These are phyloP conservation scores for Phaeosphaeria sp. DNA, from an alignment of 2,329 filamentous ascomycete species.

Conservation along the genomic window DNA sequence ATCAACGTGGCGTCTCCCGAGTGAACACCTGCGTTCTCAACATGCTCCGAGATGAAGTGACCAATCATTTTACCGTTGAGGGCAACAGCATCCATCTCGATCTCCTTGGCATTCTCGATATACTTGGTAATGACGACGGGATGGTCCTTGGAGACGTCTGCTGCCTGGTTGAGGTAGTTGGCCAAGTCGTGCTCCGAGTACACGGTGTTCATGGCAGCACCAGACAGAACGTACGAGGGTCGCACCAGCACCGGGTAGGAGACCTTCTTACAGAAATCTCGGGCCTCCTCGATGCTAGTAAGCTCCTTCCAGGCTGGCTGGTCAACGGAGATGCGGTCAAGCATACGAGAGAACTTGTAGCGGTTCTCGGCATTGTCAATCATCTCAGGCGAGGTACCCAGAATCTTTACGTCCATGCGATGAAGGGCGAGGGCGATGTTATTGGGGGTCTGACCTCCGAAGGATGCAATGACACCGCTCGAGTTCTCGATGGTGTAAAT, in stretches of 20 bases:
- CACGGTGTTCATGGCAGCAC: conserved; percentile 98
- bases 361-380: conserved; percentile 97
- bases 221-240: conserved; percentile 95
- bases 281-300: conserved; percentile 91
- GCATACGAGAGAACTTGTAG: conserved; percentile 98
- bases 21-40: conserved; percentile 98
- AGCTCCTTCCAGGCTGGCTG: conserved; percentile 98
- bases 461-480: conserved; percentile 86
- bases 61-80: conserved; percentile 87
- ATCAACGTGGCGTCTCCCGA: conserved; percentile 97
- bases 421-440: conserved; percentile 93
- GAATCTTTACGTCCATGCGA: conserved; percentile 86
- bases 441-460: conserved; percentile 97
- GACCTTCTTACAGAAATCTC: conserved; percentile 84
- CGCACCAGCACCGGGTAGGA: conserved; percentile 93
- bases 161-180: conserved; percentile 87
- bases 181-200: conserved; percentile 94
- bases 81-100: conserved; percentile 98
- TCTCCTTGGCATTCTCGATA: conserved; percentile 99
- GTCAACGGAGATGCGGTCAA: conserved; percentile 92
- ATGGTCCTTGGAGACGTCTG: conserved; percentile 91
- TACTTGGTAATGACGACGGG: conserved; percentile 99
- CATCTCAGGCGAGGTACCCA: conserved; percentile 98
- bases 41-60: conserved; percentile 98
- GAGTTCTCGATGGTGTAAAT: conserved; percentile 89